A percentile compares a stretch with the other conserved stretches of the same genome.
Evolutionary conservation across 2,329 filamentous ascomycete genomes (phyloP).

Genomic region (Ceratocystis smalleyi): DNA sequence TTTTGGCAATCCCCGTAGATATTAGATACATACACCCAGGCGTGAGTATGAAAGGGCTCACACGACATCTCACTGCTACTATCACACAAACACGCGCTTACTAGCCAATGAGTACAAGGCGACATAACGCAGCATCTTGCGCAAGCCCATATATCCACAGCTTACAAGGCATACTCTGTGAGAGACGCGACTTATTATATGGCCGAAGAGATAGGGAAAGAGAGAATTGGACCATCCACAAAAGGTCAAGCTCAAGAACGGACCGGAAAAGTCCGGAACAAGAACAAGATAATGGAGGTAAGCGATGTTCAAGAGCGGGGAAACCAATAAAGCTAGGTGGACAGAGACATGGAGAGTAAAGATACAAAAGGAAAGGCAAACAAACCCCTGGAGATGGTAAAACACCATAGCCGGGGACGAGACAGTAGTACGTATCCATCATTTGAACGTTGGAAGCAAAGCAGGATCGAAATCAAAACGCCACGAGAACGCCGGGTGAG

Average conservation of each 20-base stretch:
- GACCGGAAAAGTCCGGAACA: not conserved
- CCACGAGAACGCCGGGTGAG: slow-evolving; percentile 1
- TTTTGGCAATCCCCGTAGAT: too few relatives aligned
- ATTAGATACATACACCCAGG: too few relatives aligned
- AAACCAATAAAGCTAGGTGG: not conserved
- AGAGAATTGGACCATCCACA: not conserved
- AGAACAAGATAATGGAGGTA: not conserved
- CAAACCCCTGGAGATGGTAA: not conserved
- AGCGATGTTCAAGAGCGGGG: not conserved
- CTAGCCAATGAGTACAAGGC: too few relatives aligned
- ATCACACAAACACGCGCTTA: too few relatives aligned
- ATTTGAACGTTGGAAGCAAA: not conserved
- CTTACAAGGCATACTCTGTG: too few relatives aligned
- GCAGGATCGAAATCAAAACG: not conserved
- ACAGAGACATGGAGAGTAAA: not conserved
- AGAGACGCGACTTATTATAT: not conserved
- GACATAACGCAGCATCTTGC: too few relatives aligned
- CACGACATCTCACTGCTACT: too few relatives aligned
- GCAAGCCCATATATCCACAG: too few relatives aligned
- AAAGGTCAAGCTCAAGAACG: not conserved
- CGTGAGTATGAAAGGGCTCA: too few relatives aligned
- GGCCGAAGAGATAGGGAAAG: not conserved
- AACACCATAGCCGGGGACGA: too few relatives aligned
- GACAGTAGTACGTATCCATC: not conserved
- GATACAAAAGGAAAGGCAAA: not conserved